Base-by-base conservation (phyloP, 768 basidiomycete genomes). In the Rickenella mellea region DNA sequence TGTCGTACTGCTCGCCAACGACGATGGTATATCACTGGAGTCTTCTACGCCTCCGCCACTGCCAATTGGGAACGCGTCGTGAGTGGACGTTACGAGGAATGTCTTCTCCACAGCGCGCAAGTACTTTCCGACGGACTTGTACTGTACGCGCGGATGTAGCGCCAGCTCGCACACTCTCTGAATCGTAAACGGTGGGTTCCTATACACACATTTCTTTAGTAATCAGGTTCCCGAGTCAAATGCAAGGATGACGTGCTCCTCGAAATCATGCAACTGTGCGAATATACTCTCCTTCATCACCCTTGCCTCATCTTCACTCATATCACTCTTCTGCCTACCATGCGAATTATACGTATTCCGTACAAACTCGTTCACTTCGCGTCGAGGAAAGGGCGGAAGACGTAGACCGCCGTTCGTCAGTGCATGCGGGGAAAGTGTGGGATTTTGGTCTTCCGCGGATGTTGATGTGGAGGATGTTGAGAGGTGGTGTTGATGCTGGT, bases 111-210 rank as follows among this genome's bases (percentile, higher is more conserved):
- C 66, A 2, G 90, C 90, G 2, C 90, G 83, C 28, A 91, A 73
- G 57, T 90, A 93, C 62, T 93, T 94, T 32, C 89, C 86, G 12
- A 87, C 64, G 22, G 75, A 72, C 33, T 68, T 78, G 70, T 93
- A 92, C 50, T 88, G 74, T 35, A 71, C 66, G 48, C 67, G 69
- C 4, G 89, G 88, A 30, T 71, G 60, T 10, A 83, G 50, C 49
- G 80, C 78, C 20, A 94, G 77, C 55, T 93, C 90, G 56, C 85
- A 87, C 10, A 92, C 65, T 32, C 90, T 79, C 60, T 94, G 91
- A 42, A 93, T 83, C 7, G 90, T 92, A 58, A 93, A 94, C 2
- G 90, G 90, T 0, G 84, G 72, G 39, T 71, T 71, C 14, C 78
- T 65, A 41, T 32, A 31, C 10, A 17, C 8, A 32, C 27, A 35